Conservation (phyloP, 2,329 filamentous ascomycete species). For the Colletotrichum zoysiae region DNA sequence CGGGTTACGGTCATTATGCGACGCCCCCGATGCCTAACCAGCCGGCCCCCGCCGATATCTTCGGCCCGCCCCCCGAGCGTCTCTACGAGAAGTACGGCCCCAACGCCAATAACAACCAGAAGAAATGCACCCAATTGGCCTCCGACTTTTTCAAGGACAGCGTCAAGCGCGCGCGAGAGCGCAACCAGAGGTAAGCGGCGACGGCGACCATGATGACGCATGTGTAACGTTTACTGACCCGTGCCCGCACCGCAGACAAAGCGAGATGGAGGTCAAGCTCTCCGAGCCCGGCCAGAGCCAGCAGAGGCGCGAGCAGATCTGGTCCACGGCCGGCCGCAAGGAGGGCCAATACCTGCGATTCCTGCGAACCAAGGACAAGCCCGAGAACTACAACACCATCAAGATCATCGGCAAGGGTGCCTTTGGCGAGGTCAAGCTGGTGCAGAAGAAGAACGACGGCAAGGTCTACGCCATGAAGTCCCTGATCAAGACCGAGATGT, state of each 20-base stretch:
- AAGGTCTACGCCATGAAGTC: constrained; percentile 99
- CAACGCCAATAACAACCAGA: constrained; percentile 76
- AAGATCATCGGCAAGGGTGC: constrained; percentile 99
- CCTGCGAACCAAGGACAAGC: constrained; percentile 90
- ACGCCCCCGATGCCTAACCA: constrained; percentile 75
- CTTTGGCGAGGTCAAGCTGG: constrained; percentile 97
- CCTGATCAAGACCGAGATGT: constrained; percentile 99
- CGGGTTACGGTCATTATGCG: constrained; percentile 74
- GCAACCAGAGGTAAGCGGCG: constrained; percentile 85
- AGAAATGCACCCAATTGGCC: constrained; percentile 77
- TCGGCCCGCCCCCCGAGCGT: constrained; percentile 83
- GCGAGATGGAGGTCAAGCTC: constrained; percentile 90
- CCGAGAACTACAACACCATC: constrained; percentile 93
- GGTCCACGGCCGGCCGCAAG: constrained; percentile 85
- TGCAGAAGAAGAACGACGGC: constrained; percentile 94
- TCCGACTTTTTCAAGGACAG: constrained; percentile 98
- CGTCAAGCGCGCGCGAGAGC: constrained; percentile 93
- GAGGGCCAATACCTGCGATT: constrained; percentile 95
- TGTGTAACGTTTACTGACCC: constrained; percentile 4
- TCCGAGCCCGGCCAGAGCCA: constrained; percentile 81
- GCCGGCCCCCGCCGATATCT: constrained; percentile 75
- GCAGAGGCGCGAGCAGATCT: constrained; percentile 84
- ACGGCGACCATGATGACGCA: not conserved
- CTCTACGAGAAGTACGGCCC: constrained; percentile 84
- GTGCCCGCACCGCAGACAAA: constrained; percentile 72